A percentile compares a stretch with the other conserved stretches of the same genome.
phyloP scores from a whole-genome alignment of 441 rosid genomes.

The Heliophila coronopifolia region DNA sequence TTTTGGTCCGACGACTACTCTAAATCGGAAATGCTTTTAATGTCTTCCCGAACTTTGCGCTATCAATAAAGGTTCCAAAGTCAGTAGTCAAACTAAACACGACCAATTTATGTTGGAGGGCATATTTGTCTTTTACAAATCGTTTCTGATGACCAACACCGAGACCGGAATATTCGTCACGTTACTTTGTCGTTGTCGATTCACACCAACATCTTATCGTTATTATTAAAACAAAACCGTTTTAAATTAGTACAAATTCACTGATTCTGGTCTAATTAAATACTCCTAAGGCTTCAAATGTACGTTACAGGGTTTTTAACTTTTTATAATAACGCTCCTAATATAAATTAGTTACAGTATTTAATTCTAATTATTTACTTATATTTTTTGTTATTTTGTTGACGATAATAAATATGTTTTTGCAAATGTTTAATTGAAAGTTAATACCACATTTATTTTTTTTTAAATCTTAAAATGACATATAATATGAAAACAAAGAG shows the following conservation, averaged over 20 bases:
- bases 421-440: no score
- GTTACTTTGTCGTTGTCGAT: constrained; percentile 11
- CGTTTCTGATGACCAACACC: constrained; percentile 1
- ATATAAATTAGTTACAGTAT: no score
- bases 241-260: not conserved
- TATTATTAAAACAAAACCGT: not conserved
- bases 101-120: not conserved
- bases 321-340: no score
- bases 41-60: constrained; percentile 43
- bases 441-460: no score
- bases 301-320: not conserved
- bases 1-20: constrained; percentile 11
- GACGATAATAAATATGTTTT: no score
- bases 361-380: no score
- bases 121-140: not conserved
- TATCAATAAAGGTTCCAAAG: constrained; percentile 13
- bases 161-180: constrained; percentile 26
- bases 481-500: no score
- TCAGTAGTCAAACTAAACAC: constrained; percentile 16
- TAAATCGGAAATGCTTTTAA: constrained; percentile 16
- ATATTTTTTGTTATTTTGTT: no score
- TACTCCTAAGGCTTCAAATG: constrained; percentile 13
- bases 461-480: no score
- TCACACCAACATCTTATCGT: constrained; percentile 16
- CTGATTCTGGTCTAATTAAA: not conserved